A percentile compares a stretch with the other conserved stretches of the same genome.
Conservation (phyloP, 1,139 yeast genomes). For the Debaryomyces sp. region DNA sequence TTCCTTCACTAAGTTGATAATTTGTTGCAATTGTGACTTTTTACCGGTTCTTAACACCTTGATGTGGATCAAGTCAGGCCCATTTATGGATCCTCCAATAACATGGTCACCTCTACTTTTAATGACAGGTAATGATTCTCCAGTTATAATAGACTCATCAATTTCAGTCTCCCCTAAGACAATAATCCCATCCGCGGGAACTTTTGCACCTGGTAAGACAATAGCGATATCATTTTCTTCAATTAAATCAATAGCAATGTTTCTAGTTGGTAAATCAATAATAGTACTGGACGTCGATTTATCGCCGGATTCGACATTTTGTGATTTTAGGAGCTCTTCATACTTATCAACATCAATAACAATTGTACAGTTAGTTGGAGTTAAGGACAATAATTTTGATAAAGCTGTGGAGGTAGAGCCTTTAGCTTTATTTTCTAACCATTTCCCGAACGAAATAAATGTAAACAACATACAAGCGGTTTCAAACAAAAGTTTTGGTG, state of each 20-base stretch:
- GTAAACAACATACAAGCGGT: conserved; percentile 83
- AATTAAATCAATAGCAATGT: conserved; percentile 70
- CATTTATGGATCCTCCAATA: conserved; percentile 91
- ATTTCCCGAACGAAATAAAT: conserved; percentile 87
- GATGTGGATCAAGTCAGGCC: conserved; percentile 71
- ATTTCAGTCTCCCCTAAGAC: conserved; percentile 78
- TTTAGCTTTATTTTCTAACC: conserved; percentile 88
- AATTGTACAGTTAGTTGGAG: conserved; percentile 78
- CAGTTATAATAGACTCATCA: conserved; percentile 88
- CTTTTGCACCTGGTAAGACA: conserved; percentile 80
- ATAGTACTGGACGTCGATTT: conserved; percentile 8
- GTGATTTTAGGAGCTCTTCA: conserved; percentile 20
- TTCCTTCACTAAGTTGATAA: conserved; percentile 81
- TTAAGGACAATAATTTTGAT: conserved; percentile 73
- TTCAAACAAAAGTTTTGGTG: conserved; percentile 82
- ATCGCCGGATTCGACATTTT: conserved; percentile 11
- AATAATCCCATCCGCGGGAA: conserved; percentile 90
- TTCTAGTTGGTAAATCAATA: conserved; percentile 26
- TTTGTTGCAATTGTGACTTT: conserved; percentile 84
- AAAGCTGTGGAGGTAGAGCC: conserved; percentile 92
- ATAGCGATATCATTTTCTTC: conserved; percentile 79
- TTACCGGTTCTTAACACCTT: conserved; percentile 73
- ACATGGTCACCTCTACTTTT: conserved; percentile 65
- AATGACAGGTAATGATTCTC: conserved; percentile 78
- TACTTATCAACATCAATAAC: conserved; percentile 44